phyloP scores from a whole-genome alignment of 495 filamentous ascomycete species.

The Lepraria neglecta region DNA sequence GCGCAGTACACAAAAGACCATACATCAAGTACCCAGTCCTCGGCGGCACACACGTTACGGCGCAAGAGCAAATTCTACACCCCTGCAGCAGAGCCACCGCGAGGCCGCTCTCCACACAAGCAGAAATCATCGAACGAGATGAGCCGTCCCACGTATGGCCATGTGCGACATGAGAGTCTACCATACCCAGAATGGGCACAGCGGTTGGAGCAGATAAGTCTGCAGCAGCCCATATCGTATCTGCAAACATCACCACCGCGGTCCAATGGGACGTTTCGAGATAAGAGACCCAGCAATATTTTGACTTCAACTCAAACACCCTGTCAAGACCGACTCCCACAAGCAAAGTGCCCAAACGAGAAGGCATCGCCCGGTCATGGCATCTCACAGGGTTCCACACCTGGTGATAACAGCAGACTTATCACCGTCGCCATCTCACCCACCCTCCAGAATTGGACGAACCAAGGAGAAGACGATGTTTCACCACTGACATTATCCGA shows the following conservation, averaged over 20 bases:
- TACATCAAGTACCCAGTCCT: constrained; percentile 5
- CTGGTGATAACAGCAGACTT: constrained; percentile 6
- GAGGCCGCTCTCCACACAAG: constrained; percentile 10
- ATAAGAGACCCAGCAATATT: constrained; percentile 14
- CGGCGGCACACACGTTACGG: constrained; percentile 17
- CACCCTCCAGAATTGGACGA: constrained; percentile 5
- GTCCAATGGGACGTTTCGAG: constrained; percentile 8
- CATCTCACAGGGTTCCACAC: neutral
- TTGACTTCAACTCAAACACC: constrained; percentile 10
- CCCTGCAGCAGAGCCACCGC: constrained; percentile 7
- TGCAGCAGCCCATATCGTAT: constrained; percentile 17
- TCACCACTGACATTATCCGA: neutral
- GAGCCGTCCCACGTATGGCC: constrained; percentile 22
- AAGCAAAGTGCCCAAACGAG: neutral
- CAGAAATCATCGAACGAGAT: constrained; percentile 17
- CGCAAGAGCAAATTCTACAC: constrained; percentile 22
- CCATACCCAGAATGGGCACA: constrained; percentile 25
- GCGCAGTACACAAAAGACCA: neutral
- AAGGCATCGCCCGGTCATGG: neutral
- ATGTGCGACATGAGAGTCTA: constrained; percentile 19
- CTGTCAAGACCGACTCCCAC: neutral
- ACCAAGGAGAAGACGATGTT: neutral
- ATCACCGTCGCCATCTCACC: constrained; percentile 4
- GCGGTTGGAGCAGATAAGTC: constrained; percentile 27
- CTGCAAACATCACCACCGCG: constrained; percentile 10